A percentile compares a stretch with the other conserved stretches of the same genome.
Evolutionary conservation across 1,284 basidiomycete species (phyloP).

Genomic region (Papiliotrema flavescens): DNA sequence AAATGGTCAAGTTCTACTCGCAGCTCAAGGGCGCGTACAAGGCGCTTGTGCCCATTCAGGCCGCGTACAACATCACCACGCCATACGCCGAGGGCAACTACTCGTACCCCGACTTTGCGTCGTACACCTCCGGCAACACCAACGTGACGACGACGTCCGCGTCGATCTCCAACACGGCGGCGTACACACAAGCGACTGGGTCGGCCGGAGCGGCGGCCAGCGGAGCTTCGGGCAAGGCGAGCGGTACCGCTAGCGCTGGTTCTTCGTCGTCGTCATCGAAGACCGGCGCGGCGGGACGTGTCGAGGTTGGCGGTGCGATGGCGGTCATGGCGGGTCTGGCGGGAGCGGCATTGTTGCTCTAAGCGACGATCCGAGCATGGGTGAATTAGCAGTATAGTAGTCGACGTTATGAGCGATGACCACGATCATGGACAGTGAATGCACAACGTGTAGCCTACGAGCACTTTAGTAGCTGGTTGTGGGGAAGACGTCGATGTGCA

Average conservation of each 20-base stretch:
- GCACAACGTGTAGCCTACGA: no score
- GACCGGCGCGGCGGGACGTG: background rate
- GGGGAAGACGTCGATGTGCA: no score
- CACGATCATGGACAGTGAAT: no score
- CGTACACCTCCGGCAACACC: slow-evolving; percentile 17
- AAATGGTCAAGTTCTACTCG: slow-evolving; percentile 38
- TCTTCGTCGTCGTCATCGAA: background rate
- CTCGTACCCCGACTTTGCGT: slow-evolving; percentile 36
- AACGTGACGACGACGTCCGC: slow-evolving; percentile 6
- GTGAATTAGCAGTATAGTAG: no score
- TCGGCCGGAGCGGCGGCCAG: background rate
- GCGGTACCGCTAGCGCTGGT: background rate
- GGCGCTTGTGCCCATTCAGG: slow-evolving; percentile 44
- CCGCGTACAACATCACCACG: slow-evolving; percentile 47
- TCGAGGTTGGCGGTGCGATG: background rate
- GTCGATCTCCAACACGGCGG: background rate
- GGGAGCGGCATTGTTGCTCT: background rate
- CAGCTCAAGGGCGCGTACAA: slow-evolving; percentile 42
- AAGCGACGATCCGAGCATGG: background rate
- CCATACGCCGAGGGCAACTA: slow-evolving; percentile 52
- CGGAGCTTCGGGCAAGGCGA: background rate
- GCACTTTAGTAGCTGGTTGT: no score
- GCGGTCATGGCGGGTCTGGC: background rate
- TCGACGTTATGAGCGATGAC: no score
- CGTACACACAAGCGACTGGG: background rate